A percentile compares a stretch with the other conserved stretches of the same genome.
Evolutionary conservation across 495 filamentous ascomycete genomes (phyloP).

Genomic region (Podospora sp.): DNA sequence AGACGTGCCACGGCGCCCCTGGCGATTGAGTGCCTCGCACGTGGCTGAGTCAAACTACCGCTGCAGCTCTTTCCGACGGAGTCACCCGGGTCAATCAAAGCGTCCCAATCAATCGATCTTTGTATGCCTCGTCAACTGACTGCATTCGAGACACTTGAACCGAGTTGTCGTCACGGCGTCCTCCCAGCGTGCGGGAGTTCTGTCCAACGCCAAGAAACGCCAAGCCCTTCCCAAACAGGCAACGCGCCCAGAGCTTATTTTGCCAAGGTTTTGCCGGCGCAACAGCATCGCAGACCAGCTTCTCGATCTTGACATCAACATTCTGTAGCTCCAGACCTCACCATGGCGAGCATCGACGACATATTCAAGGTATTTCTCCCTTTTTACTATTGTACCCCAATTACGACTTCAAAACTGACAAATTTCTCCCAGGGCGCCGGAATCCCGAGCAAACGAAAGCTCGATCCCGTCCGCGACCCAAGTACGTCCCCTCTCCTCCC

Average conservation of each 20-base stretch:
- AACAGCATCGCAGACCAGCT: neutral
- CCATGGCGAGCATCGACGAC: constrained; percentile 78
- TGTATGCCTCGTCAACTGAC: neutral
- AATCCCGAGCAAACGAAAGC: constrained; percentile 70
- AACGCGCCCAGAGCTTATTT: neutral
- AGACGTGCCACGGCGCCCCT: neutral
- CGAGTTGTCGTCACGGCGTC: neutral
- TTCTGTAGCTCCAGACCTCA: constrained; percentile 24
- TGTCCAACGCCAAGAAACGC: neutral
- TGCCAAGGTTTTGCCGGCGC: constrained; percentile 20
- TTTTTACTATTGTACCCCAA: neutral
- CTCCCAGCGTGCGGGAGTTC: neutral
- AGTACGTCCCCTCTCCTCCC: constrained; percentile 52
- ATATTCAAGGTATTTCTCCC: constrained; percentile 70
- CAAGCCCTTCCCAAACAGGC: neutral
- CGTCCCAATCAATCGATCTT: neutral
- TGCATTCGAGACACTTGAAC: neutral
- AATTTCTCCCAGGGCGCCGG: constrained; percentile 49
- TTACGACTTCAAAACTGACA: constrained; percentile 23
- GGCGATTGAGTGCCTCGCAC: neutral
- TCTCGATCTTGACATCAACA: constrained; percentile 17
- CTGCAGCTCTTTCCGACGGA: neutral
- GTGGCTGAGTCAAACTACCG: neutral
- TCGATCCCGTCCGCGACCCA: constrained; percentile 69
- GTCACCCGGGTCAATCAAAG: neutral